Evolutionary conservation across 1,284 basidiomycete genomes (phyloP).

Genomic region (Heliocybe sulcata): DNA sequence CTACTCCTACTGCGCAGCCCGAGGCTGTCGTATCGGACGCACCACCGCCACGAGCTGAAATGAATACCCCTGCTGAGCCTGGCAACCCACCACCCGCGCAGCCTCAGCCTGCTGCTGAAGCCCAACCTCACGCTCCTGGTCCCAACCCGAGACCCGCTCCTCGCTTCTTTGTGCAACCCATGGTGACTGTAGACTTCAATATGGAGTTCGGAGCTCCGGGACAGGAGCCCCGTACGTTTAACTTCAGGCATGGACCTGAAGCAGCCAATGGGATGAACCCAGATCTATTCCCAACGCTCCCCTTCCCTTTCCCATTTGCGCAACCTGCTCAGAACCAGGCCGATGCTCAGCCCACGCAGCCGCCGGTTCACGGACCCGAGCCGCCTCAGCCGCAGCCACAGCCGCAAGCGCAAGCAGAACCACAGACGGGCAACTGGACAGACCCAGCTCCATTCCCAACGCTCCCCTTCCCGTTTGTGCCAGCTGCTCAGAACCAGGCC

Average conservation of each 20-base stretch:
- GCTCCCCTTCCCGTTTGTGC: too few relatives aligned
- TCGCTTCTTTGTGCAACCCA: neutral
- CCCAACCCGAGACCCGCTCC: neutral
- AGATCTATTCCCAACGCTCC: too few relatives aligned
- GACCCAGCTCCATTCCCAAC: too few relatives aligned
- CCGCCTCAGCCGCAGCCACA: too few relatives aligned
- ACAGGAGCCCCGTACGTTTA: neutral
- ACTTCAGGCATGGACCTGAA: neutral
- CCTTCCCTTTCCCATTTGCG: too few relatives aligned
- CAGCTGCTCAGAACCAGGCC: too few relatives aligned
- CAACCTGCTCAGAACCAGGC: too few relatives aligned
- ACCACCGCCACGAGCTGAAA: constrained; percentile 1
- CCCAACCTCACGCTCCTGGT: neutral
- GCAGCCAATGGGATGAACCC: too few relatives aligned
- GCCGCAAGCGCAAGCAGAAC: too few relatives aligned
- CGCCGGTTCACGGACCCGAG: too few relatives aligned
- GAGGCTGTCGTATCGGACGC: neutral
- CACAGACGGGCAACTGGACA: too few relatives aligned
- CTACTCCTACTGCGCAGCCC: neutral
- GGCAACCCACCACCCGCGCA: constrained; percentile 1
- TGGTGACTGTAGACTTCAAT: neutral
- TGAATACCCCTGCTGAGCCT: neutral
- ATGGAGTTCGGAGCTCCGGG: neutral
- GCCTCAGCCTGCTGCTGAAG: constrained; percentile 7
- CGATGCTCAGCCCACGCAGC: too few relatives aligned